These are phyloP conservation scores for Botrytis elliptica DNA, from an alignment of 2,329 filamentous ascomycete species.

Conservation along the genomic window DNA sequence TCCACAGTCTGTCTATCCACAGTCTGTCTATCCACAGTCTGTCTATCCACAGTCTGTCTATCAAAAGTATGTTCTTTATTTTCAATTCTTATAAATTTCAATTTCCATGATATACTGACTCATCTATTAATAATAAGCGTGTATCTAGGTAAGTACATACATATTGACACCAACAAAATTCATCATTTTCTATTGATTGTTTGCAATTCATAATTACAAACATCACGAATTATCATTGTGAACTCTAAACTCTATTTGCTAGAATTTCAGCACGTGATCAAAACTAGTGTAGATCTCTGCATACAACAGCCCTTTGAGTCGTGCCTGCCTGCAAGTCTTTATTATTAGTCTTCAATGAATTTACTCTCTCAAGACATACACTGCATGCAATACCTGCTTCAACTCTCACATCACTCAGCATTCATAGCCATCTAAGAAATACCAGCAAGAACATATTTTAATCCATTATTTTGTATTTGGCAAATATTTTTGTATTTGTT, in stretches of 20 bases:
- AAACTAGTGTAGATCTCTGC: constrained; percentile 4
- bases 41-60: background rate
- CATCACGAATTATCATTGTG: background rate
- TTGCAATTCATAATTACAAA: background rate
- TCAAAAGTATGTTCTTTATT: background rate
- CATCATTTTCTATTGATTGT: background rate
- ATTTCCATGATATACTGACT: background rate
- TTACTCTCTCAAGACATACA: background rate
- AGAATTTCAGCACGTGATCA: background rate
- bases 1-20: background rate
- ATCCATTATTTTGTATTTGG: background rate
- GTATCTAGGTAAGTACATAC: background rate
- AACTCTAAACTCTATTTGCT: background rate
- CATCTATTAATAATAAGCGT: background rate
- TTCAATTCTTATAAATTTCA: background rate
- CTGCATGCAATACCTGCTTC: background rate
- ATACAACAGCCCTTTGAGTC: background rate
- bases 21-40: background rate
- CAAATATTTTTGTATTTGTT: background rate
- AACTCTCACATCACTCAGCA: background rate
- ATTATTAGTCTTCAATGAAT: background rate
- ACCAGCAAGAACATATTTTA: background rate
- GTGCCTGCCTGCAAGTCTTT: background rate
- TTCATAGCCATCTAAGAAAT: background rate
- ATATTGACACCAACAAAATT: background rate